Evolutionary conservation across 345 rosid species (phyloP), one percentile per base, ranked within the genome.

Genomic region (Lepidium aucheri): DNA sequence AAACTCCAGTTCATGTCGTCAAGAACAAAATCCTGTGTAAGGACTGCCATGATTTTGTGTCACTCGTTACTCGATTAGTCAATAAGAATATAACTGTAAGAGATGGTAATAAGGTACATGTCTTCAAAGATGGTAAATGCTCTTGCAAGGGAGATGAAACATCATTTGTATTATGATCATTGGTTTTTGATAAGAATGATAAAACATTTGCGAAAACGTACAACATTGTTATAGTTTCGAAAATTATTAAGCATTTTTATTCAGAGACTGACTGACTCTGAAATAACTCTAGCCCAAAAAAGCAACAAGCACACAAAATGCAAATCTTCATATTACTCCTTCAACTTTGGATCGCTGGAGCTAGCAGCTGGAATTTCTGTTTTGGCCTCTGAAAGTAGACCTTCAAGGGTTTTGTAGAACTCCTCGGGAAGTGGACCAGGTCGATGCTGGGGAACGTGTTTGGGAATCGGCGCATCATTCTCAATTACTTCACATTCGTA

Each of bases 341-440:
- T 85, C 35, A 63, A 59, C 74, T 60, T 78, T 38, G 88, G 68
- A 39, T 84, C 81, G 14, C 79, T 53, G 9, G 95, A 70, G 63
- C 76, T 65, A 55, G 73, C 79, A 60, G 84, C 79, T 6, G 89
- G 82, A 39, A 75, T 74, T 42, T 72, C 53, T 6, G 38, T 22
- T 51, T 65, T 53, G 9, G 73, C 0, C 33, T 72, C 62, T 2
- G 70, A 38, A 64, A 82, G 65, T 8, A 72, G 60, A 67, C 88
- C 84, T 74, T 86, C 83, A 8, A 88, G 76, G 16, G 95, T 87
- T 77, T 78, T 78, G 82, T 90, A 89, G 77, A 94, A 94, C 70
- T 94, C 90, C 63, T 74, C 91, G 0, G 97, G 97, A 30, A 94
- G 91, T 61, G 99, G 97, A 63, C 96, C 97, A 17, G 96, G 96